Evolutionary conservation across 371 early-diverging fungal genomes (phyloP).

Genomic region (Lichtheimia corymbifera): DNA sequence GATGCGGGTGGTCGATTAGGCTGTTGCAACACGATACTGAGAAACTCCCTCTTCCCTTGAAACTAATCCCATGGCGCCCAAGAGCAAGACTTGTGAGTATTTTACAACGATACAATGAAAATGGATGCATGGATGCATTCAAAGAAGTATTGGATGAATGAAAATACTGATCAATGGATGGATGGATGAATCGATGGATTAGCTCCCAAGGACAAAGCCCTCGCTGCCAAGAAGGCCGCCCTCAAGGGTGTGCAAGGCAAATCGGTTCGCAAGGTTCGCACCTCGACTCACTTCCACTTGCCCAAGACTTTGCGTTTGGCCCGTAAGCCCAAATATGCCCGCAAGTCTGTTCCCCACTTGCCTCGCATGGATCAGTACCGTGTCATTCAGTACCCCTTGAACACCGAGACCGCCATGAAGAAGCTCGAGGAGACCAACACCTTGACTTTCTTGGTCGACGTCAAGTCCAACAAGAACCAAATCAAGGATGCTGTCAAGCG

Average conservation of each 20-base stretch:
- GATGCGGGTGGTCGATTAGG: too few relatives aligned
- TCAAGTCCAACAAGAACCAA: slow-evolving; percentile 97
- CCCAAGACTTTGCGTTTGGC: slow-evolving; percentile 93
- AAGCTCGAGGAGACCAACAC: slow-evolving; percentile 99
- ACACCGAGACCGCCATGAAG: slow-evolving; percentile 98
- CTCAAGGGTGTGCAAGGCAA: slow-evolving; percentile 87
- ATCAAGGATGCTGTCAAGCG: slow-evolving; percentile 97
- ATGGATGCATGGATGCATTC: not conserved
- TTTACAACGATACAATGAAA: not conserved
- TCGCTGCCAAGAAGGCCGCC: slow-evolving; percentile 84
- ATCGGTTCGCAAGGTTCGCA: slow-evolving; percentile 85
- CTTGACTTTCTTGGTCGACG: slow-evolving; percentile 95
- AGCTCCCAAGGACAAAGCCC: slow-evolving; percentile 68
- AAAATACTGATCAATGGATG: slow-evolving; percentile 4
- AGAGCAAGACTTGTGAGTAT: slow-evolving; percentile 5
- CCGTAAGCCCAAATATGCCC: slow-evolving; percentile 90
- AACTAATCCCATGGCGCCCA: slow-evolving; percentile 1
- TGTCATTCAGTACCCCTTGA: slow-evolving; percentile 91
- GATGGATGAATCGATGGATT: slow-evolving; percentile 6
- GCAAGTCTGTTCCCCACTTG: slow-evolving; percentile 82
- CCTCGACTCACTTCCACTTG: slow-evolving; percentile 87
- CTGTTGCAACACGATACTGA: too few relatives aligned
- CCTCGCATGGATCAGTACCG: slow-evolving; percentile 85
- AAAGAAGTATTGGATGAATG: not conserved
- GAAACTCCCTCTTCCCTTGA: not conserved